Evolutionary conservation across 176 grass and related monocot species (phyloP).

Genomic region (Avena sativa): DNA sequence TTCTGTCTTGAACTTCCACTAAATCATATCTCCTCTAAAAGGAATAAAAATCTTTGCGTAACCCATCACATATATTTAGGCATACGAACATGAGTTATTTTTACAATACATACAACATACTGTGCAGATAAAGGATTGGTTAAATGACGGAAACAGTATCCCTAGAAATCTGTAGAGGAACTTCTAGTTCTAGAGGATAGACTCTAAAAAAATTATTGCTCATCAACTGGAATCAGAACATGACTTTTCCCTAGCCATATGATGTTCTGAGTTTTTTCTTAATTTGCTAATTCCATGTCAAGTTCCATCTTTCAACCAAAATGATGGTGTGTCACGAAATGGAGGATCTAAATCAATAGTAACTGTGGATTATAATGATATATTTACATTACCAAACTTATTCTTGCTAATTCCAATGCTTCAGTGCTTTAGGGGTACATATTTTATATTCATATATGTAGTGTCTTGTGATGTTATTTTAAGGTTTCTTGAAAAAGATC

Average conservation of each 20-base stretch:
- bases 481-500: no score
- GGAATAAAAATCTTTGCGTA: conserved; percentile 11
- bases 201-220: neutral
- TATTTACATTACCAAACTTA: neutral
- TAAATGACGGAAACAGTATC: neutral
- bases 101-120: neutral
- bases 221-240: neutral
- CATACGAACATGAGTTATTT: neutral
- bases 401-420: neutral
- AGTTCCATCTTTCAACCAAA: neutral
- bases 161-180: neutral
- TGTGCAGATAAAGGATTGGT: neutral
- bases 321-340: neutral
- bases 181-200: neutral
- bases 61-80: neutral
- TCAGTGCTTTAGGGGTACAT: neutral
- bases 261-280: neutral
- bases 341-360: neutral
- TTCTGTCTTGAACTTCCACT: conserved; percentile 25
- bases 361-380: neutral
- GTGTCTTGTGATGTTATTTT: neutral
- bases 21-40: conserved; percentile 34
- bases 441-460: neutral
- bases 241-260: neutral
- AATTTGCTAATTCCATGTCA: neutral